phyloP scores from a whole-genome alignment of 371 early-diverging fungal genomes.

The Rhizopus microsporus region DNA sequence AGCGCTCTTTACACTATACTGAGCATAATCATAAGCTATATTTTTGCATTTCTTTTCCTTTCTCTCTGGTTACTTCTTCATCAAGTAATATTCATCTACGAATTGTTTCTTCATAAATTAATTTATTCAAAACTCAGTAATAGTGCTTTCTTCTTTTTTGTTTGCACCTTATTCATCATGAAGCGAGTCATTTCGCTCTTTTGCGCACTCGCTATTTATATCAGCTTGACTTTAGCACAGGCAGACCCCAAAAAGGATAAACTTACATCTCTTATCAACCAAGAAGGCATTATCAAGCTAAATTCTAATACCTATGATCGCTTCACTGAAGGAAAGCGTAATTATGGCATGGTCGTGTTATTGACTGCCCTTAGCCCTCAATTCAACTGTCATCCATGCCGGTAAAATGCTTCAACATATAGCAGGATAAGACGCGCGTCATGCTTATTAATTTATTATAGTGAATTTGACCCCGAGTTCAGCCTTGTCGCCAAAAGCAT shows the following conservation, averaged over 20 bases:
- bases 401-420: slow-evolving; percentile 42
- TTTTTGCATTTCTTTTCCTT: not conserved
- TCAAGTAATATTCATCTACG: not conserved
- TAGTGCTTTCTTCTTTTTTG: not conserved
- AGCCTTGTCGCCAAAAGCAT: slow-evolving; percentile 63
- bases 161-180: slow-evolving; percentile 7
- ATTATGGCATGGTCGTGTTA: slow-evolving; percentile 75
- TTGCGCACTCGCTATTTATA: slow-evolving; percentile 16
- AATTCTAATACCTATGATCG: slow-evolving; percentile 63
- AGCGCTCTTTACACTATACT: slow-evolving; percentile 16
- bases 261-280: slow-evolving; percentile 39
- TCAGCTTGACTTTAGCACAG: slow-evolving; percentile 18
- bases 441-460: slow-evolving; percentile 22
- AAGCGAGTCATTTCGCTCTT: slow-evolving; percentile 19
- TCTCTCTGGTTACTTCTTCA: not conserved
- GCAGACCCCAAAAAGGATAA: slow-evolving; percentile 38
- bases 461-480: slow-evolving; percentile 78
- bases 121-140: not conserved
- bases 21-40: slow-evolving; percentile 4
- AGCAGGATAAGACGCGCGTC: slow-evolving; percentile 7
- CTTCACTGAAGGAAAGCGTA: slow-evolving; percentile 71
- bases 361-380: slow-evolving; percentile 74
- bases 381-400: slow-evolving; percentile 76
- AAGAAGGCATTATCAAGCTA: slow-evolving; percentile 60
- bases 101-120: not conserved